These are phyloP conservation scores for Adansonia madagascariensis DNA, from an alignment of 441 rosid species.

Conservation along the genomic window DNA sequence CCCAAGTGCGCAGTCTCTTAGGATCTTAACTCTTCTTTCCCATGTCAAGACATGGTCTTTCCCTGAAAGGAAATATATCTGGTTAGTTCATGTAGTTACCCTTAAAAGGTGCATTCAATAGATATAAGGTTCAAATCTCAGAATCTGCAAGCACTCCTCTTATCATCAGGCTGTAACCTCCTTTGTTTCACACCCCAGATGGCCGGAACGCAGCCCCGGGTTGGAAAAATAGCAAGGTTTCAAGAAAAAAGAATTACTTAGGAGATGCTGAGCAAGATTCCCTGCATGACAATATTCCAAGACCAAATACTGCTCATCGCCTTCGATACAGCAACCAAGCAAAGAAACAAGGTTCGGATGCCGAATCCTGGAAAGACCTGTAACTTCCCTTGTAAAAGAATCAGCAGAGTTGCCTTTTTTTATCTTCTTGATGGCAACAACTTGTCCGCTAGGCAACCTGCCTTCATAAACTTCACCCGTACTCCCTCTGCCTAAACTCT, in stretches of 20 bases:
- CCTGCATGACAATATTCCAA: constrained; percentile 66
- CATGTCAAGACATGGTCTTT: constrained; percentile 50
- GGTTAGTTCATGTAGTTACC: neutral
- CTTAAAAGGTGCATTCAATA: constrained; percentile 1
- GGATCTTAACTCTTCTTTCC: constrained; percentile 63
- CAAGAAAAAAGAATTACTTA: constrained; percentile 34
- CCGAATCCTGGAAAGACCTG: constrained; percentile 65
- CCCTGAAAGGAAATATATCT: constrained; percentile 34
- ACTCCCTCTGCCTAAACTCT: constrained; percentile 60
- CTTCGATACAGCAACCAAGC: constrained; percentile 61
- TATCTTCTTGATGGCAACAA: constrained; percentile 65
- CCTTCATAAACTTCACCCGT: constrained; percentile 68
- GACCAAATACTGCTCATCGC: constrained; percentile 60
- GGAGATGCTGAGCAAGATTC: constrained; percentile 62
- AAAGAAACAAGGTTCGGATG: constrained; percentile 68
- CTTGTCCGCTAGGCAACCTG: constrained; percentile 66
- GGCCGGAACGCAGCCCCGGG: neutral
- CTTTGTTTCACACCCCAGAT: neutral
- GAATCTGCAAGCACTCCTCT: neutral
- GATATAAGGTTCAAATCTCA: neutral
- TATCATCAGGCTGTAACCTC: too few relatives aligned
- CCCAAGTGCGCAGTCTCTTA: constrained; percentile 62
- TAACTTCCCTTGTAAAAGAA: constrained; percentile 62
- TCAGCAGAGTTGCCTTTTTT: constrained; percentile 43
- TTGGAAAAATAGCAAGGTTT: neutral